A percentile compares a stretch with the other conserved stretches of the same genome.
phyloP scores from a whole-genome alignment of 257 asterid genomes.

The Solanum megistacrolobum region DNA sequence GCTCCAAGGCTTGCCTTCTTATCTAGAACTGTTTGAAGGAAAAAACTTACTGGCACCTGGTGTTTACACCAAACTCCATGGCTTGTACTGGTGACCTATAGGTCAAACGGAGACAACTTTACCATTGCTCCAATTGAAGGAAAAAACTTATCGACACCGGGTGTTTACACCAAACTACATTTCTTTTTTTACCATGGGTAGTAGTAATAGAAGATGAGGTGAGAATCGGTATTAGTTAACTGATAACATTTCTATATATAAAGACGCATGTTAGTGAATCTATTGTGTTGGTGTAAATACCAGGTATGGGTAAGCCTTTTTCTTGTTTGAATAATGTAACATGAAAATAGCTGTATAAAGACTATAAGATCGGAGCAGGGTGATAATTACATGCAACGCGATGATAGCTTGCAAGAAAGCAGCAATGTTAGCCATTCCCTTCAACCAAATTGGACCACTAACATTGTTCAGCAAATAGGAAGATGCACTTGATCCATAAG shows the following conservation, averaged over 20 bases:
- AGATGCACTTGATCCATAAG: conserved; percentile 65
- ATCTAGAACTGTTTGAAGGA: background rate
- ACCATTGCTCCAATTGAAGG: background rate
- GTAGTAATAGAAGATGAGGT: background rate
- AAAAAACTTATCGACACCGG: background rate
- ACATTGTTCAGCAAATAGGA: conserved; percentile 79
- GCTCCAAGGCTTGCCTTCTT: background rate
- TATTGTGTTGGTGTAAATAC: background rate
- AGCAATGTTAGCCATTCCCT: conserved; percentile 57
- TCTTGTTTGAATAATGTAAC: background rate
- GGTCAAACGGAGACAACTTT: background rate
- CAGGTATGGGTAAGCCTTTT: background rate
- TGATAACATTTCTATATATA: background rate
- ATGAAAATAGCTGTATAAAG: background rate
- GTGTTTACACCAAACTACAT: background rate
- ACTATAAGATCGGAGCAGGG: background rate
- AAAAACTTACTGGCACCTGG: background rate
- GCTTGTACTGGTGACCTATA: background rate
- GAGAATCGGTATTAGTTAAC: background rate
- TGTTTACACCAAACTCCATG: background rate
- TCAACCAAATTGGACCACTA: conserved; percentile 72
- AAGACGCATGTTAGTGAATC: background rate
- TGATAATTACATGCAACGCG: conserved; percentile 47
- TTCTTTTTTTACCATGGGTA: background rate
- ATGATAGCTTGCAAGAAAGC: conserved; percentile 82